Conservation (phyloP, 2,329 filamentous ascomycete genomes). For the Cercospora sp. region DNA sequence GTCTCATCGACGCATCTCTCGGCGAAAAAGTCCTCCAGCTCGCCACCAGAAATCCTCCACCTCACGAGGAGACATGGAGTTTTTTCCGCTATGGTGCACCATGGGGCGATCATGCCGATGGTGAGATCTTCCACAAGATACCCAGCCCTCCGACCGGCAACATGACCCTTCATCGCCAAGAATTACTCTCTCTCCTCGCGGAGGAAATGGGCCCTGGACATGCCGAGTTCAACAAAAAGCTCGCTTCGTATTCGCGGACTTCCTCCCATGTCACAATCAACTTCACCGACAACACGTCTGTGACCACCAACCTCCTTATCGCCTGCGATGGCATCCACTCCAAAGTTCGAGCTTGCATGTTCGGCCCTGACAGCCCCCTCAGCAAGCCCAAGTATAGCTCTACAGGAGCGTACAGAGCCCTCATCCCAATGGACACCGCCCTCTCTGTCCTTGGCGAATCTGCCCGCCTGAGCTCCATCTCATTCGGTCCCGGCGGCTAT, state of each 20-base stretch:
- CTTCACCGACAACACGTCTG: constrained; percentile 50
- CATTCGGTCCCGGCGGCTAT: constrained; percentile 57
- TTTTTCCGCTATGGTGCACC: constrained; percentile 42
- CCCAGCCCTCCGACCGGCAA: constrained; percentile 31
- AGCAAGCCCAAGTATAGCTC: constrained; percentile 54
- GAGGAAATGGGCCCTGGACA: constrained; percentile 35
- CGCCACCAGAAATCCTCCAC: constrained; percentile 42
- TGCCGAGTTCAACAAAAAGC: constrained; percentile 26
- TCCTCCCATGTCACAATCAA: constrained; percentile 34
- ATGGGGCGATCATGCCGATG: constrained; percentile 25
- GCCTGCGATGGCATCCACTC: constrained; percentile 67
- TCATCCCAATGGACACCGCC: constrained; percentile 61
- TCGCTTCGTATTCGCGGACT: constrained; percentile 15
- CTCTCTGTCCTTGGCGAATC: constrained; percentile 34
- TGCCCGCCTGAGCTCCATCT: constrained; percentile 29
- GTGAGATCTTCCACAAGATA: constrained; percentile 35
- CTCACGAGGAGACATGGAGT: constrained; percentile 44
- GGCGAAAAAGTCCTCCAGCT: constrained; percentile 39
- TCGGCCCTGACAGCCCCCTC: constrained; percentile 50
- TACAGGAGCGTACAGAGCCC: constrained; percentile 61
- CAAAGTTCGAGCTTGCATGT: constrained; percentile 53
- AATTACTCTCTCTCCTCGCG: constrained; percentile 48
- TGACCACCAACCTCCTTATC: constrained; percentile 52
- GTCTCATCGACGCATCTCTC: constrained; percentile 64
- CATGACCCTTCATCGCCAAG: constrained; percentile 41